phyloP scores from a whole-genome alignment of 345 rosid species.

The Leavenworthia alabamica region DNA sequence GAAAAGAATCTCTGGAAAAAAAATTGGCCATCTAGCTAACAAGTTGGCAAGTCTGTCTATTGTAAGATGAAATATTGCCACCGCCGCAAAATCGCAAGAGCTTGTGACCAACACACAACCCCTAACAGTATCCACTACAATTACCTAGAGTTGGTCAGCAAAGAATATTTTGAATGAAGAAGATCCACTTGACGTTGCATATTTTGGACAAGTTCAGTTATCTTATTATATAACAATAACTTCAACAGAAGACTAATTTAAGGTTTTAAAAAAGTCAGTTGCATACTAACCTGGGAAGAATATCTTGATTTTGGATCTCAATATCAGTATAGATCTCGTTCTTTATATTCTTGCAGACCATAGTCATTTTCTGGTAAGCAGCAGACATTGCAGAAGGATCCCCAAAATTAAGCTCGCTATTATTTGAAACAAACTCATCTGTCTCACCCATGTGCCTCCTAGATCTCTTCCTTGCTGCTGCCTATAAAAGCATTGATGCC shows the following conservation, averaged over 20 bases:
- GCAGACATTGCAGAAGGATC: slow-evolving; percentile 63
- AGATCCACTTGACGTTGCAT: neutral
- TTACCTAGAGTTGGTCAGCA: neutral
- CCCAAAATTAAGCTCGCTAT: slow-evolving; percentile 47
- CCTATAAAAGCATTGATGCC: slow-evolving; percentile 33
- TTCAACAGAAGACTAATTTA: neutral
- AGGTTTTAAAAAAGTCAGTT: neutral
- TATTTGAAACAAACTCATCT: slow-evolving; percentile 72
- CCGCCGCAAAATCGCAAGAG: neutral
- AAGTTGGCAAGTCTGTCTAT: neutral
- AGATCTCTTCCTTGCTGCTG: slow-evolving; percentile 85
- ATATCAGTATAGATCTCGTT: slow-evolving; percentile 83
- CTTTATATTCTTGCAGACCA: slow-evolving; percentile 64
- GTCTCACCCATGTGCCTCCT: slow-evolving; percentile 81
- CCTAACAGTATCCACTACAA: neutral
- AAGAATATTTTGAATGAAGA: slow-evolving; percentile 2
- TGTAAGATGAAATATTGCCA: neutral
- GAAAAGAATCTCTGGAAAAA: neutral
- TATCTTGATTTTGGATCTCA: slow-evolving; percentile 83
- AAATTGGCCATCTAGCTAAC: neutral
- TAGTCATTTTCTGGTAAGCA: slow-evolving; percentile 89
- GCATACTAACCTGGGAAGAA: slow-evolving; percentile 74
- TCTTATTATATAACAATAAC: neutral
- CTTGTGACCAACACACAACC: neutral
- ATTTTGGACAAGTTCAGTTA: neutral